Percentiles rank a stretch among this genome's conserved stretches.
Evolutionary conservation across 2,329 filamentous ascomycete genomes (phyloP).

Genomic region (Microdochium trichocladiopsis): DNA sequence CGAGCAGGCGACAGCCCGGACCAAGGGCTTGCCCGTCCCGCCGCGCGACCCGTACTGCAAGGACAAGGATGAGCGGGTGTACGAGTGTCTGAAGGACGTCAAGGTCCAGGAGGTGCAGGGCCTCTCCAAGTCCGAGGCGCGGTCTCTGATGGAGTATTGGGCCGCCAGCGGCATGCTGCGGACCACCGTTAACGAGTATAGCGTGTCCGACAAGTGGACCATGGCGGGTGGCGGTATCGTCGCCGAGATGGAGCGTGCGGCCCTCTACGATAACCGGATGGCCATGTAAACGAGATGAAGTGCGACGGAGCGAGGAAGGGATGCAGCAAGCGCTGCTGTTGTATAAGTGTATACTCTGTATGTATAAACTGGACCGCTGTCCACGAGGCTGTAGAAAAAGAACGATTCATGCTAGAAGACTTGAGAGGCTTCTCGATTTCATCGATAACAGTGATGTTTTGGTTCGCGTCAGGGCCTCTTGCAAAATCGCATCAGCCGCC

Average conservation of each 20-base stretch:
- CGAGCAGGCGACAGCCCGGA: constrained; percentile 41
- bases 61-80: constrained; percentile 50
- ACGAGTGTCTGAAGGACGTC: constrained; percentile 42
- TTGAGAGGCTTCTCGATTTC: background rate
- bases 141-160: constrained; percentile 87
- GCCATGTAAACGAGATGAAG: constrained; percentile 1
- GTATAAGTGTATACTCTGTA: background rate
- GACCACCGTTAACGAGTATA: constrained; percentile 59
- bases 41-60: constrained; percentile 44
- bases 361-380: background rate
- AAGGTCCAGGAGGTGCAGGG: constrained; percentile 55
- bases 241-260: constrained; percentile 70
- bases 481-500: too few relatives aligned
- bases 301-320: background rate
- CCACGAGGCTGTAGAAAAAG: background rate
- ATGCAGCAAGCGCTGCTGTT: background rate
- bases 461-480: too few relatives aligned
- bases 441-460: too few relatives aligned
- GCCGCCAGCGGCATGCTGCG: constrained; percentile 76
- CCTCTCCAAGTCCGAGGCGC: constrained; percentile 67
- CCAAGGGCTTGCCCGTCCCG: constrained; percentile 23
- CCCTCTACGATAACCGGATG: constrained; percentile 26
- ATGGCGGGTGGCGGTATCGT: constrained; percentile 74
- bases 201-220: constrained; percentile 77
- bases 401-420: background rate